A percentile compares a stretch with the other conserved stretches of the same genome.
Evolutionary conservation across 176 grass and related monocot species (phyloP).

Genomic region (Melocanna baccifera): DNA sequence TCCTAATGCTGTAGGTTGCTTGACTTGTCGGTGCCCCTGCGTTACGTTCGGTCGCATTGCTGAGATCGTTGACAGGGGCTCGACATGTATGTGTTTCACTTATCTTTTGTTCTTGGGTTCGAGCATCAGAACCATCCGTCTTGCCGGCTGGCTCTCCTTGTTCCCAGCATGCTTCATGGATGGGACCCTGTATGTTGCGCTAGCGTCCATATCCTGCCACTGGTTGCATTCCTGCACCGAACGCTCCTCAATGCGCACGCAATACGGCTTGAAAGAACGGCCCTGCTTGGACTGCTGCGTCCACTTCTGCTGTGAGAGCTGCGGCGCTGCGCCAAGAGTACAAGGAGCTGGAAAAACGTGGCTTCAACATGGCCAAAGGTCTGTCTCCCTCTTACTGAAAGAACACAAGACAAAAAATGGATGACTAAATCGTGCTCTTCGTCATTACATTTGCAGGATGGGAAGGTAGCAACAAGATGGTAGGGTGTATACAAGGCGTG

Average conservation of each 20-base stretch:
- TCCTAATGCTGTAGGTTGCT: slow-evolving; percentile 29
- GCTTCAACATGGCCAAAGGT: slow-evolving; percentile 66
- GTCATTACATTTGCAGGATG: slow-evolving; percentile 39
- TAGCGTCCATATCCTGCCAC: slow-evolving; percentile 4
- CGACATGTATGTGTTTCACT: slow-evolving; percentile 38
- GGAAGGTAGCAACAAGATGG: slow-evolving; percentile 49
- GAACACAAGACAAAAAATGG: neutral
- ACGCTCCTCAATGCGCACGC: slow-evolving; percentile 41
- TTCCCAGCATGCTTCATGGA: slow-evolving; percentile 45
- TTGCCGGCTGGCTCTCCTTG: slow-evolving; percentile 6
- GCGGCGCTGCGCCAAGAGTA: slow-evolving; percentile 67
- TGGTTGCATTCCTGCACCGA: slow-evolving; percentile 65
- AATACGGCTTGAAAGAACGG: slow-evolving; percentile 38
- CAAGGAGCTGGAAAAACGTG: slow-evolving; percentile 52
- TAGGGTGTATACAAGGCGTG: slow-evolving; percentile 44
- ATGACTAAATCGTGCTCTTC: slow-evolving; percentile 12
- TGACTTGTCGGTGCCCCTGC: slow-evolving; percentile 71
- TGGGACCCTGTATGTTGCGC: slow-evolving; percentile 41
- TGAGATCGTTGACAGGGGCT: slow-evolving; percentile 56
- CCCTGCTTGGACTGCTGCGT: slow-evolving; percentile 74
- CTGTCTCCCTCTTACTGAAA: neutral
- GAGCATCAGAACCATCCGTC: neutral
- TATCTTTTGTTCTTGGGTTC: neutral
- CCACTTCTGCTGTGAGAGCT: slow-evolving; percentile 53
- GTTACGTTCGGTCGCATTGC: slow-evolving; percentile 54